Percentiles rank a stretch among this genome's conserved stretches.
Conservation (phyloP, 164 flowering plant genomes). For the grape (Vitis vinifera) region DNA sequence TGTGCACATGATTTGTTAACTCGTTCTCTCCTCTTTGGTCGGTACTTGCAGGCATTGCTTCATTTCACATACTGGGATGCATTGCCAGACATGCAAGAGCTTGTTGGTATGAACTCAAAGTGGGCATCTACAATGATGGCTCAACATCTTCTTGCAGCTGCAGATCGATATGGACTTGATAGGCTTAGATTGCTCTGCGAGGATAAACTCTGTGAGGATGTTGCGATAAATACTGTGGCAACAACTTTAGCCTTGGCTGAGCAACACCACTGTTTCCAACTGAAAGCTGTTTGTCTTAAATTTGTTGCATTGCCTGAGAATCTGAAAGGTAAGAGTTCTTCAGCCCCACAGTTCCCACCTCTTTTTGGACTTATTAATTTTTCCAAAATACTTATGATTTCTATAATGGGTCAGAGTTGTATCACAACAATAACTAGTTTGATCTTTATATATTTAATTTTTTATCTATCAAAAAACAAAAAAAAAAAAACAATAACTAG, state of each 20-base stretch:
- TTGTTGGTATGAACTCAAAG: slow-evolving; percentile 67
- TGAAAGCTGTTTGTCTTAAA: slow-evolving; percentile 84
- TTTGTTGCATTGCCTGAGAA: slow-evolving; percentile 76
- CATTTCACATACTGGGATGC: slow-evolving; percentile 89
- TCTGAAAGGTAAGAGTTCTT: slow-evolving; percentile 44
- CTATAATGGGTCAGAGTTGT: too few relatives aligned
- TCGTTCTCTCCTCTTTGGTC: neutral
- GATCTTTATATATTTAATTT: too few relatives aligned
- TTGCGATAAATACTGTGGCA: slow-evolving; percentile 90
- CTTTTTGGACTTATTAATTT: too few relatives aligned
- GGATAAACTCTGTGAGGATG: slow-evolving; percentile 74
- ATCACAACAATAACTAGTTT: too few relatives aligned
- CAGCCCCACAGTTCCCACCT: too few relatives aligned
- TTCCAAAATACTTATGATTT: too few relatives aligned
- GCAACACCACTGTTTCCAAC: slow-evolving; percentile 88
- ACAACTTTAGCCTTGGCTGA: slow-evolving; percentile 96
- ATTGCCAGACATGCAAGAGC: slow-evolving; percentile 81
- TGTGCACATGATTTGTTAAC: neutral
- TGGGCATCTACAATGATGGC: slow-evolving; percentile 87
- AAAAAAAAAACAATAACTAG: too few relatives aligned
- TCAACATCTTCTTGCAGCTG: slow-evolving; percentile 96
- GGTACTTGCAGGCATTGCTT: slow-evolving; percentile 67
- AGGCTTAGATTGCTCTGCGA: slow-evolving; percentile 89
- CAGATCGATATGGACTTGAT: slow-evolving; percentile 91
- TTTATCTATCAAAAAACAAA: too few relatives aligned